phyloP scores from a whole-genome alignment of 2,329 filamentous ascomycete genomes.

The Alternaria longipes region DNA sequence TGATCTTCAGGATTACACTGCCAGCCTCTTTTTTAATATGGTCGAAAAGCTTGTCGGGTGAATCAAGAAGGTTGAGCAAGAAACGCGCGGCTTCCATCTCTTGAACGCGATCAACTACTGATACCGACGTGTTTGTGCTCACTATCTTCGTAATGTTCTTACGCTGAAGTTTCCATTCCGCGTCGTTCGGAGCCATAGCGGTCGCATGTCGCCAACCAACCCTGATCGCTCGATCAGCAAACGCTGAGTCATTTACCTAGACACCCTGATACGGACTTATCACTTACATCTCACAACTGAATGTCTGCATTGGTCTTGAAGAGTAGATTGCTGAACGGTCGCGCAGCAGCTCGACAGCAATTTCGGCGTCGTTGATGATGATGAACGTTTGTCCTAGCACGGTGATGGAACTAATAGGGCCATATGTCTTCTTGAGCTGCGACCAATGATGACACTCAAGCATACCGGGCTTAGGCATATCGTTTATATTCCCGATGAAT shows the following conservation, averaged over 20 bases:
- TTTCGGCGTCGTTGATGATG: constrained; percentile 34
- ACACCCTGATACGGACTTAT: no score
- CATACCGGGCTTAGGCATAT: constrained; percentile 54
- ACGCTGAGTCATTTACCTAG: no score
- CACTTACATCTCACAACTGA: constrained; percentile 33
- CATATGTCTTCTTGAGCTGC: constrained; percentile 52
- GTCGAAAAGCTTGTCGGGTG: constrained; percentile 30
- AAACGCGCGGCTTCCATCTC: constrained; percentile 36
- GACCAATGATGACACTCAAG: constrained; percentile 56
- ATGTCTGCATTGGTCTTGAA: constrained; percentile 25
- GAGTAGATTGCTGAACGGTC: constrained; percentile 36
- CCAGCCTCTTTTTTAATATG: constrained; percentile 41
- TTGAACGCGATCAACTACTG: constrained; percentile 31
- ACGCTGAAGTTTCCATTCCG: constrained; percentile 32
- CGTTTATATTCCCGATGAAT: constrained; percentile 60
- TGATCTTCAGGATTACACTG: constrained; percentile 38
- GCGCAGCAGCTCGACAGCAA: constrained; percentile 36
- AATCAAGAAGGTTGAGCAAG: constrained; percentile 29
- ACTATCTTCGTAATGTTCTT: constrained; percentile 38
- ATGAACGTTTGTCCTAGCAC: constrained; percentile 37
- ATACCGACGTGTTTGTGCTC: constrained; percentile 25
- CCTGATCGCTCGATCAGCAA: constrained; percentile 1
- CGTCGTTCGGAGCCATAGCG: constrained; percentile 26
- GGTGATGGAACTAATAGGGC: constrained; percentile 35
- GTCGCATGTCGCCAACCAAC: constrained; percentile 33